Evolutionary conservation across 2,329 filamentous ascomycete species (phyloP).

Genomic region (Alternaria triticina): DNA sequence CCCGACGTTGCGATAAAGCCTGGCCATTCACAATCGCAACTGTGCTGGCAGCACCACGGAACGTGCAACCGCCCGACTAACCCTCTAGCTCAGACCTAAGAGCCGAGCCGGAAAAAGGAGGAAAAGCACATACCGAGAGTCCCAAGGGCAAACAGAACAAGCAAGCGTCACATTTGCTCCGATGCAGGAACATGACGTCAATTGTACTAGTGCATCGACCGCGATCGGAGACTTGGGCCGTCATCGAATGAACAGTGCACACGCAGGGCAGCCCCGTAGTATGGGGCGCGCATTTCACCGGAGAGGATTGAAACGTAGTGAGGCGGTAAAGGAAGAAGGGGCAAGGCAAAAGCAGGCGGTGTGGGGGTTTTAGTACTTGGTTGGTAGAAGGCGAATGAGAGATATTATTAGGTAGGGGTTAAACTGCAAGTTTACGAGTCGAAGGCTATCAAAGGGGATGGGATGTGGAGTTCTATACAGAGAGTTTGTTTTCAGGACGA

Average conservation of each 20-base stretch:
- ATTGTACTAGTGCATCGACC: not conserved
- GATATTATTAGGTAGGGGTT: not conserved
- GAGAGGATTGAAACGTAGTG: not conserved
- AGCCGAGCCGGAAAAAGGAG: not conserved
- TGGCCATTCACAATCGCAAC: not conserved
- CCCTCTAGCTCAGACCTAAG: not conserved
- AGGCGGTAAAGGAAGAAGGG: not conserved
- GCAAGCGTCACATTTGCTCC: not conserved
- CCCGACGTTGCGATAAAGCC: not conserved
- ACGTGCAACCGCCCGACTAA: not conserved
- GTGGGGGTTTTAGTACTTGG: not conserved
- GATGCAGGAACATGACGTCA: constrained; percentile 1
- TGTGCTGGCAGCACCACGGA: not conserved
- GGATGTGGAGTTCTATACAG: not conserved
- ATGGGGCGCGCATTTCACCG: not conserved
- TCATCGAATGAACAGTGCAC: not conserved
- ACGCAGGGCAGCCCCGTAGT: not conserved
- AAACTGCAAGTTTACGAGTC: not conserved
- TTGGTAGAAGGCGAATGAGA: not conserved
- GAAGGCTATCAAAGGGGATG: not conserved
- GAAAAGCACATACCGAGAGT: not conserved
- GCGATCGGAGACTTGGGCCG: not conserved
- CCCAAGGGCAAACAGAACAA: not conserved
- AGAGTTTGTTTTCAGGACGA: not conserved
- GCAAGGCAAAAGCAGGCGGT: not conserved